Evolutionary conservation across 2,329 filamentous ascomycete genomes (phyloP), one percentile per base, ranked within the genome.

Genomic region (Ascochyta lentis): DNA sequence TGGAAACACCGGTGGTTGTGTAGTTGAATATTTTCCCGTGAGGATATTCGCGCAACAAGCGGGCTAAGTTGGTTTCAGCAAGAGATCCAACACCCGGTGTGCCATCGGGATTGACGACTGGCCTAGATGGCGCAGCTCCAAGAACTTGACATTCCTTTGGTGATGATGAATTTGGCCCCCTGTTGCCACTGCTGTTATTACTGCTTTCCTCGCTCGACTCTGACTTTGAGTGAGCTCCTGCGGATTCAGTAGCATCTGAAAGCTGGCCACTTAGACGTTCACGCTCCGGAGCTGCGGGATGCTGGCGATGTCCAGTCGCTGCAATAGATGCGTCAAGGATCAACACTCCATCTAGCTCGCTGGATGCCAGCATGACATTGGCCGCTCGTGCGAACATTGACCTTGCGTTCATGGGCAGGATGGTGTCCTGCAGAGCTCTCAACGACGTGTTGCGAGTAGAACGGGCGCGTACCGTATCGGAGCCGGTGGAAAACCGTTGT

Each of bases 331-430:
- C 72, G 39, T 75, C 72, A 1, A 75, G 59, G 15, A 75, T 72
- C 2, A 75, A 27, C 1, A 75, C 71, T 12, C 73, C 73, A 26
- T 75, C 72, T 1, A 74, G 46, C 26, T 67, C 63, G 35, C 71
- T 74, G 2, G 72, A 73, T 7, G 63, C 59, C 49, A 67, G 61
- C 52, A 75, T 70, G 4, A 74, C 59, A 39, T 60, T 70, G 12
- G 73, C 72, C 37, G 73, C 73, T 24, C 72, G 64, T 0, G 65
- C 60, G 48, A 75, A 75, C 70, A 75, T 73, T 0, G 60, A 57
- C 34, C 61, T 69, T 12, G 71, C 64, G 44, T 72, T 66, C 1
- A 33, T 35, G 1, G 72, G 71, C 13, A 75, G 31, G 1, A 73
- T 73, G 1, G 54, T 64, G 12, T 73, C 64, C 26, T 74, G 72